Evolutionary conservation across 1,284 basidiomycete species (phyloP).

Genomic region (Xerocomus nothofagi): DNA sequence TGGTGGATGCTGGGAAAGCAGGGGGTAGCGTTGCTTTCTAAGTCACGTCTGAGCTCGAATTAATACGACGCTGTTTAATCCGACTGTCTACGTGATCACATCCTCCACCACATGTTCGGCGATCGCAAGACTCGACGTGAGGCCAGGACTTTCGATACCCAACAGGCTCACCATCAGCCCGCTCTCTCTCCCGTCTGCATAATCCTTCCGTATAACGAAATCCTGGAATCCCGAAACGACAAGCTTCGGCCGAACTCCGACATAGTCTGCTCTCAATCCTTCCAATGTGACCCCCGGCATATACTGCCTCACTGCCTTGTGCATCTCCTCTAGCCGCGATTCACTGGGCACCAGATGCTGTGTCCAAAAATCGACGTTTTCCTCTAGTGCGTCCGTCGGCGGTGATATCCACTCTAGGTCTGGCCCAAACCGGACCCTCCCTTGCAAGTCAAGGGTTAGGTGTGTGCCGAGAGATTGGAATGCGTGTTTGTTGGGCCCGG

Average conservation of each 20-base stretch:
- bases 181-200: slow-evolving; percentile 34
- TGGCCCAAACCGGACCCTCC: slow-evolving; percentile 90
- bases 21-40: slow-evolving; percentile 10
- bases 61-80: neutral
- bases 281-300: slow-evolving; percentile 68
- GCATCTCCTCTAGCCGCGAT: slow-evolving; percentile 64
- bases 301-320: slow-evolving; percentile 67
- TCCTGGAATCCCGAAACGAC: slow-evolving; percentile 85
- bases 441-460: slow-evolving; percentile 85
- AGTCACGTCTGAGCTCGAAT: slow-evolving; percentile 32
- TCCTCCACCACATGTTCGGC: slow-evolving; percentile 70
- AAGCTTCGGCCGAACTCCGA: slow-evolving; percentile 90
- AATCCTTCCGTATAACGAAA: slow-evolving; percentile 69
- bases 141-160: slow-evolving; percentile 77
- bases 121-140: slow-evolving; percentile 74
- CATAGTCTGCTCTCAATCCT: slow-evolving; percentile 84
- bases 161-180: slow-evolving; percentile 71
- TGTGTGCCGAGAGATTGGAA: slow-evolving; percentile 89
- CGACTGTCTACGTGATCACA: slow-evolving; percentile 40
- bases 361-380: slow-evolving; percentile 75
- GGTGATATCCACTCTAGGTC: slow-evolving; percentile 87
- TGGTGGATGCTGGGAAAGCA: slow-evolving; percentile 43
- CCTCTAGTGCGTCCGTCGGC: slow-evolving; percentile 39
- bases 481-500: slow-evolving; percentile 51
- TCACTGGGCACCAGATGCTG: slow-evolving; percentile 67